Percentiles rank a stretch among this genome's conserved stretches.
Evolutionary conservation across 345 rosid genomes (phyloP).

Genomic region (Ailanthus altissimus): DNA sequence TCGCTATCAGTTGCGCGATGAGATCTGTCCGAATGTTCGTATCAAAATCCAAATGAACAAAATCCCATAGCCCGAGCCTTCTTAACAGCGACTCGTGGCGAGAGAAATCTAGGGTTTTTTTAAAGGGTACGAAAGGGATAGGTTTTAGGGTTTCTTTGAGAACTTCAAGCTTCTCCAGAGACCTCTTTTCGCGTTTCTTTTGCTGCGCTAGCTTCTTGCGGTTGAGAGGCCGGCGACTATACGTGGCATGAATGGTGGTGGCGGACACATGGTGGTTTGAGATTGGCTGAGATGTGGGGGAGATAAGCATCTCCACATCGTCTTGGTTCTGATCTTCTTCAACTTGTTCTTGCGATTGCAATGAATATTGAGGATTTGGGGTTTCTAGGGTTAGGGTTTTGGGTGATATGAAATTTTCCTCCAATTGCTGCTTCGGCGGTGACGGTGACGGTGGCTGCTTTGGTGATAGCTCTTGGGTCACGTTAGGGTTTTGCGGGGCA

Average conservation of each 20-base stretch:
- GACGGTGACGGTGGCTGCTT: no score
- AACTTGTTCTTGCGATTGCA: neutral
- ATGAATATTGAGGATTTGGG: constrained; percentile 16
- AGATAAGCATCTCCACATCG: constrained; percentile 21
- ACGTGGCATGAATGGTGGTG: neutral
- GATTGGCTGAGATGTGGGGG: constrained; percentile 27
- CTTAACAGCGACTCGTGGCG: constrained; percentile 57
- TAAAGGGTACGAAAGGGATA: constrained; percentile 59
- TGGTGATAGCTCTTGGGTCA: neutral
- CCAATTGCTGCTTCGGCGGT: neutral
- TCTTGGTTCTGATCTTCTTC: constrained; percentile 26
- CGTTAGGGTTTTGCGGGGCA: neutral
- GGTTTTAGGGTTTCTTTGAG: constrained; percentile 51
- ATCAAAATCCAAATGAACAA: constrained; percentile 69
- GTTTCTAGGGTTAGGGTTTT: constrained; percentile 29
- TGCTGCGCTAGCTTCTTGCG: constrained; percentile 37
- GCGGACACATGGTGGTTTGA: constrained; percentile 25
- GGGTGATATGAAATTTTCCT: neutral
- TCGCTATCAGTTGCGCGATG: constrained; percentile 63
- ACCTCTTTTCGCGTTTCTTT: constrained; percentile 48
- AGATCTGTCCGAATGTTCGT: constrained; percentile 50
- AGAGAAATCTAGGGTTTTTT: constrained; percentile 58
- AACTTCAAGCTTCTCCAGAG: constrained; percentile 49
- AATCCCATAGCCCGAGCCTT: constrained; percentile 82
- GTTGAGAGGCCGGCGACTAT: constrained; percentile 37